Evolutionary conservation across 140 eudicot species (phyloP).

Genomic region (Senecio squalidus): DNA sequence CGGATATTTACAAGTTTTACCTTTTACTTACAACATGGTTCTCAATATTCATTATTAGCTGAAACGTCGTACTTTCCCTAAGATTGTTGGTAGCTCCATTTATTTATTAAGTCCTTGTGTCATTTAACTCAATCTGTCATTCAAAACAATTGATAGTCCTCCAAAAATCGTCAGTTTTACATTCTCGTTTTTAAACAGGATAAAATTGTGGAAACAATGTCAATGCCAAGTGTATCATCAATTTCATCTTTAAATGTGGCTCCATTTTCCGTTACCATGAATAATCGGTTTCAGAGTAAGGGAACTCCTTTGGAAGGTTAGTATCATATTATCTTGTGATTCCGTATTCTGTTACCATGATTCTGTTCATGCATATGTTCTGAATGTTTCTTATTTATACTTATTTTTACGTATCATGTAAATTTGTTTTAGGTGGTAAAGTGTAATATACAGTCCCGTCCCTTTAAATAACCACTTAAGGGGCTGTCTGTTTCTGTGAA

Average conservation of each 20-base stretch:
- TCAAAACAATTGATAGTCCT: not conserved
- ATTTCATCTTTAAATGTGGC: constrained; percentile 37
- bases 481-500: too few relatives aligned
- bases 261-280: constrained; percentile 39
- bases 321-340: constrained; percentile 10
- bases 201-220: constrained; percentile 36
- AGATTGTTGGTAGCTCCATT: not conserved
- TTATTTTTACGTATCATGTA: not conserved
- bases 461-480: too few relatives aligned
- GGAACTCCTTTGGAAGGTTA: constrained; percentile 42
- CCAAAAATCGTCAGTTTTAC: constrained; percentile 13
- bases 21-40: too few relatives aligned
- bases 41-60: too few relatives aligned
- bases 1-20: not conserved
- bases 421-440: not conserved
- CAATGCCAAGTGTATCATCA: constrained; percentile 40
- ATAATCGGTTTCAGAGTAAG: constrained; percentile 38
- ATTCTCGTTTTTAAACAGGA: constrained; percentile 35
- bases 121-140: too few relatives aligned
- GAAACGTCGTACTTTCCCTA: not conserved
- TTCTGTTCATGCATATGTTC: too few relatives aligned
- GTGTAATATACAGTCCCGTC: not conserved
- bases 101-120: too few relatives aligned
- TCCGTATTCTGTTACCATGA: not conserved
- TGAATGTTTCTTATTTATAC: not conserved